These are phyloP conservation scores for Hirschfeldia incana DNA, from an alignment of 345 rosid species.

Conservation along the genomic window DNA sequence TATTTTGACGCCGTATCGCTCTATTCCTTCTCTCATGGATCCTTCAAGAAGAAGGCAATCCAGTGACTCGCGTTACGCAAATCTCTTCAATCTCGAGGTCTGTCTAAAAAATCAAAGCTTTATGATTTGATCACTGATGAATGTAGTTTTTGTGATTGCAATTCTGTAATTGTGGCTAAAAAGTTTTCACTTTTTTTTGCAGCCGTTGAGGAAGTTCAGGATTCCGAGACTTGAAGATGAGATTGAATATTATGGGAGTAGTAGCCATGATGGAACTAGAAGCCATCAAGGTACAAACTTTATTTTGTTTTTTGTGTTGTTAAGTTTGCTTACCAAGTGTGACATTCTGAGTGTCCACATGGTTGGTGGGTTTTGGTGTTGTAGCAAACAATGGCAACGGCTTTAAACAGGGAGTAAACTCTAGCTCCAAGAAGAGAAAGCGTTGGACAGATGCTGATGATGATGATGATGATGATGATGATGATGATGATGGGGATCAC, in stretches of 20 bases:
- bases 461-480: constrained; percentile 33
- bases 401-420: constrained; percentile 47
- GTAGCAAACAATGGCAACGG: constrained; percentile 64
- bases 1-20: background rate
- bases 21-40: constrained; percentile 56
- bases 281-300: constrained; percentile 73
- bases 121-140: constrained; percentile 6
- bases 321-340: background rate
- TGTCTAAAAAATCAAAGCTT: background rate
- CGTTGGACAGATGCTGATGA: constrained; percentile 57
- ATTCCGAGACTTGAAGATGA: constrained; percentile 90
- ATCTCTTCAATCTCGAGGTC: constrained; percentile 98
- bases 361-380: too few relatives aligned
- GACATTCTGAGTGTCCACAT: too few relatives aligned
- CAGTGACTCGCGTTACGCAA: constrained; percentile 64
- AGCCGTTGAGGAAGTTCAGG: constrained; percentile 89
- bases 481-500: constrained; percentile 52
- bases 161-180: background rate
- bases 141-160: constrained; percentile 28
- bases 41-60: constrained; percentile 49
- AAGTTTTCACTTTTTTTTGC: constrained; percentile 29
- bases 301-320: constrained; percentile 16
- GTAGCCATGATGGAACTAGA: constrained; percentile 98
- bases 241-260: constrained; percentile 85
- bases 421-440: constrained; percentile 55